These are phyloP conservation scores for Paraphoma chrysanthemicola DNA, from an alignment of 2,329 filamentous ascomycete species.

Conservation along the genomic window DNA sequence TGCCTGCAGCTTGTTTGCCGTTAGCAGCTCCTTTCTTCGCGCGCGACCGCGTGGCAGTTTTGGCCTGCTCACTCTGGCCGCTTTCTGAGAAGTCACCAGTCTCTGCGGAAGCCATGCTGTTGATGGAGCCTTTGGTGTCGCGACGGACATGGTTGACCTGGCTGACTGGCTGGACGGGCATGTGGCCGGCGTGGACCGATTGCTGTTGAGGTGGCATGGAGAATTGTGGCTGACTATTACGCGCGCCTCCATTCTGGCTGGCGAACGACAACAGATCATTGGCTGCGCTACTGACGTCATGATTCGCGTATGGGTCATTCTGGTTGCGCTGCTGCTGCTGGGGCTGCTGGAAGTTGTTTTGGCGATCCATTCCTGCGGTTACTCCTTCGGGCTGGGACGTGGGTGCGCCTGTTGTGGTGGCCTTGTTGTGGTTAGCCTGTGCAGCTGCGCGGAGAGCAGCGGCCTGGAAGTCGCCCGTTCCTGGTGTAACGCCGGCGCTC, in stretches of 20 bases:
- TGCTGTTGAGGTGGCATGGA: slow-evolving; percentile 52
- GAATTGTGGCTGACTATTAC: slow-evolving; percentile 61
- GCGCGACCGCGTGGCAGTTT: slow-evolving; percentile 58
- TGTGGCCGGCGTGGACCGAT: slow-evolving; percentile 53
- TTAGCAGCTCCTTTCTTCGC: slow-evolving; percentile 46
- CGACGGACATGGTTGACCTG: slow-evolving; percentile 58
- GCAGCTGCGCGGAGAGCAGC: slow-evolving; percentile 84
- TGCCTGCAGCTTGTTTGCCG: slow-evolving; percentile 43
- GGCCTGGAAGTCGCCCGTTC: slow-evolving; percentile 91
- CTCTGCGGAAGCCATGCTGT: slow-evolving; percentile 63
- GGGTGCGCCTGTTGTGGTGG: slow-evolving; percentile 46
- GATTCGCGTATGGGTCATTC: slow-evolving; percentile 77
- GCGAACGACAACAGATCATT: slow-evolving; percentile 94
- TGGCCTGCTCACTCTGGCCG: slow-evolving; percentile 68
- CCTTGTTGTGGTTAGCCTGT: slow-evolving; percentile 51
- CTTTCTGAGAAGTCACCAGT: slow-evolving; percentile 77
- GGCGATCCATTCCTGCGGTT: slow-evolving; percentile 59
- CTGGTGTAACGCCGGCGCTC: slow-evolving; percentile 83
- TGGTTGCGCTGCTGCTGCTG: slow-evolving; percentile 46
- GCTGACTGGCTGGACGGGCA: slow-evolving; percentile 56
- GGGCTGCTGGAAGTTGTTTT: slow-evolving; percentile 60
- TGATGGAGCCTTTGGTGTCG: slow-evolving; percentile 57
- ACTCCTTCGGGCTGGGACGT: slow-evolving; percentile 55
- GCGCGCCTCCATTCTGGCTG: slow-evolving; percentile 65
- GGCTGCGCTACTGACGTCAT: slow-evolving; percentile 90